These are phyloP conservation scores for Gentiana macrophylla DNA, from an alignment of 257 asterid species.

Conservation along the genomic window DNA sequence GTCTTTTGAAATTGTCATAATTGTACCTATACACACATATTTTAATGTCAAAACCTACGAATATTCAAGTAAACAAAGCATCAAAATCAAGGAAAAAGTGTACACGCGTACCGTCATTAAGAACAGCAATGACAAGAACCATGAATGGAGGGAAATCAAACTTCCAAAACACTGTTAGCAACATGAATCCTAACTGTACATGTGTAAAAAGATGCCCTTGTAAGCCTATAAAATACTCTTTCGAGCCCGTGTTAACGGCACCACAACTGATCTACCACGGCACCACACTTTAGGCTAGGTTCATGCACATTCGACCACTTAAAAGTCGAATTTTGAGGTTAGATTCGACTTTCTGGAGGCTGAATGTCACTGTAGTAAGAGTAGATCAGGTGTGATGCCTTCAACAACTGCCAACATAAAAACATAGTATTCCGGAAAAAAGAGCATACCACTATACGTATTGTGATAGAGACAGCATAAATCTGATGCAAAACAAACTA, in stretches of 20 bases:
- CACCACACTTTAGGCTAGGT: too few relatives aligned
- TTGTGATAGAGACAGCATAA: conserved; percentile 31
- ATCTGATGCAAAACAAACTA: conserved; percentile 14
- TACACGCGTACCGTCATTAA: conserved; percentile 24
- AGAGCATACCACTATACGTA: conserved; percentile 27
- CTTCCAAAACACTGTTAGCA: conserved; percentile 23
- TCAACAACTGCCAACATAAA: too few relatives aligned
- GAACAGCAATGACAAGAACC: conserved; percentile 32
- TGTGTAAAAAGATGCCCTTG: background rate
- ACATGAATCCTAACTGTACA: conserved; percentile 29
- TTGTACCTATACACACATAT: conserved; percentile 17
- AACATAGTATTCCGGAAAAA: background rate
- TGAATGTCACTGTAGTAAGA: too few relatives aligned
- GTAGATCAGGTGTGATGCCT: too few relatives aligned
- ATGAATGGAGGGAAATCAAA: conserved; percentile 34
- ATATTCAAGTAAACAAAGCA: background rate
- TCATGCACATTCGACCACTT: too few relatives aligned
- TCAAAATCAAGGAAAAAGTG: background rate
- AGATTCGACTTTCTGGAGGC: too few relatives aligned
- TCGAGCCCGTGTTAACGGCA: background rate
- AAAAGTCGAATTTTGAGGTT: too few relatives aligned
- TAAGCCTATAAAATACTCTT: background rate
- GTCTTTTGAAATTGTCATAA: conserved; percentile 35
- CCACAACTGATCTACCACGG: too few relatives aligned
- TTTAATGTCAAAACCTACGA: background rate